Percentiles rank a stretch among this genome's conserved stretches.
phyloP scores from a whole-genome alignment of 495 filamentous ascomycete species.

The Annulohypoxylon nitens region DNA sequence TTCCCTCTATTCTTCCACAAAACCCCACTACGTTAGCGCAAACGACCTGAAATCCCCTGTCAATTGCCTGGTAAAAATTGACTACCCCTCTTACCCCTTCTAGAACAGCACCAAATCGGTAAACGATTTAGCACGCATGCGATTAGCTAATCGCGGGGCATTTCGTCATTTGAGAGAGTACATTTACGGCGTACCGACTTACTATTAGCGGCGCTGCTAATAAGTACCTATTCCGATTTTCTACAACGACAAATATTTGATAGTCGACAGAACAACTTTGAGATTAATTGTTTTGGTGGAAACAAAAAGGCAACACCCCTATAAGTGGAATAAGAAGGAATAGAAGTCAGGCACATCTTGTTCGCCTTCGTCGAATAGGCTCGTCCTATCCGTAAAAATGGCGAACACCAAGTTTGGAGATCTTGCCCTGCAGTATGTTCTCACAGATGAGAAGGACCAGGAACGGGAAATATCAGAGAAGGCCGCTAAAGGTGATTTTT shows the following conservation, averaged over 20 bases:
- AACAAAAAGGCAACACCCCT: background rate
- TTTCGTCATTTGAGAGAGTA: constrained; percentile 38
- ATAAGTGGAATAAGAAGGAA: background rate
- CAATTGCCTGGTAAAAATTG: constrained; percentile 18
- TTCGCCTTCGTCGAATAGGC: constrained; percentile 25
- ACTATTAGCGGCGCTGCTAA: background rate
- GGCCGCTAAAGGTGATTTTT: constrained; percentile 55
- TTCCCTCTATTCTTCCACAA: background rate
- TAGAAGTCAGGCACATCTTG: background rate
- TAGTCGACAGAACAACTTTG: background rate
- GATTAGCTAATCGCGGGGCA: constrained; percentile 36
- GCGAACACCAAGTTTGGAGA: constrained; percentile 57
- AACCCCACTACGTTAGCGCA: constrained; percentile 29
- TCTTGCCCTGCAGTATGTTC: constrained; percentile 63
- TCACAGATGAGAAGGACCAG: constrained; percentile 57
- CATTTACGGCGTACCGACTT: background rate
- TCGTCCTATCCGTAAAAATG: constrained; percentile 47
- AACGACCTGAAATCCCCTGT: constrained; percentile 24
- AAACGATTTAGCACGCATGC: constrained; percentile 25
- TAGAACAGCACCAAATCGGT: constrained; percentile 25
- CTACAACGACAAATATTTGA: constrained; percentile 3
- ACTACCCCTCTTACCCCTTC: constrained; percentile 50
- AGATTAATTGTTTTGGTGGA: background rate
- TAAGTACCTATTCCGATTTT: background rate
- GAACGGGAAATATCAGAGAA: constrained; percentile 54